Evolutionary conservation across 2,329 filamentous ascomycete genomes (phyloP).

Genomic region (Aureobasidium sp.): DNA sequence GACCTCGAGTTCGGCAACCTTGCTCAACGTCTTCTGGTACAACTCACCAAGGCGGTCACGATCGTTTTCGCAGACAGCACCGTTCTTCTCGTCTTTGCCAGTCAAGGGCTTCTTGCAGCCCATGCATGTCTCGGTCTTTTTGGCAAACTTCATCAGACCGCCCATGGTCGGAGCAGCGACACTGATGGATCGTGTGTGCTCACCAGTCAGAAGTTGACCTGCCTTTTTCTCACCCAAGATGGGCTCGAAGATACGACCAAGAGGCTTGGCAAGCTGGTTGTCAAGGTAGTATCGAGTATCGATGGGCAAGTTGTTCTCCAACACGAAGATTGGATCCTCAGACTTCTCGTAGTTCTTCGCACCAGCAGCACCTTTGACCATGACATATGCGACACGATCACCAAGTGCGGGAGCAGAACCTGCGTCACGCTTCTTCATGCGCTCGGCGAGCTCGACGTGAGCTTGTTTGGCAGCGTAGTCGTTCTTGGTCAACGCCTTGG

Average conservation of each 20-base stretch:
- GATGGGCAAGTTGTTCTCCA: conserved; percentile 96
- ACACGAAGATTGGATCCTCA: conserved; percentile 91
- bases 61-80: conserved; percentile 84
- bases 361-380: conserved; percentile 81
- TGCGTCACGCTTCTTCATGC: conserved; percentile 94
- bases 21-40: conserved; percentile 82
- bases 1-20: conserved; percentile 86
- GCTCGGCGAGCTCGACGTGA: conserved; percentile 87
- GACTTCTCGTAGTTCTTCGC: conserved; percentile 96
- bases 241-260: conserved; percentile 93
- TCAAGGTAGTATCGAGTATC: conserved; percentile 98
- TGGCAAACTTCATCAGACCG: conserved; percentile 95
- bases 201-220: conserved; percentile 74
- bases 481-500: conserved; percentile 86
- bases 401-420: conserved; percentile 88
- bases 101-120: conserved; percentile 95
- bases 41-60: conserved; percentile 78
- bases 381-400: conserved; percentile 96
- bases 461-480: conserved; percentile 90
- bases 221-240: conserved; percentile 92
- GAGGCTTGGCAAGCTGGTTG: conserved; percentile 92
- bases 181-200: conserved; percentile 89
- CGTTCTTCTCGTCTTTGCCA: conserved; percentile 66
- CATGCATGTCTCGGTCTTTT: conserved; percentile 97
- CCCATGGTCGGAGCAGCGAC: conserved; percentile 86